These are phyloP conservation scores for Dysphania ambrosioides DNA, from an alignment of 148 eudicot species.

Conservation along the genomic window DNA sequence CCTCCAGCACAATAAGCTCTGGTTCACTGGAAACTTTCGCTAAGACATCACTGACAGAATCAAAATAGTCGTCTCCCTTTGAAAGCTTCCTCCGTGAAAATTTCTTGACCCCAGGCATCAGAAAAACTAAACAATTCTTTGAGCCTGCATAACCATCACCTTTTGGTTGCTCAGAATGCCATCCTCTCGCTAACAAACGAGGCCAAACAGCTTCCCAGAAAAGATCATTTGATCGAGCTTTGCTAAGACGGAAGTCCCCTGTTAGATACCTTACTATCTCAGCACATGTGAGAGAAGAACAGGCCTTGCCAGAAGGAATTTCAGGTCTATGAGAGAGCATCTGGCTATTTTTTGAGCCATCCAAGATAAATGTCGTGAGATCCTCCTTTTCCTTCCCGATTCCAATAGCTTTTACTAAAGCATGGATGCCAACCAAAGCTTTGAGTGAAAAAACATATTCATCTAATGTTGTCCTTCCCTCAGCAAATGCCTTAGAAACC, in stretches of 20 bases:
- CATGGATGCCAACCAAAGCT: conserved; percentile 50
- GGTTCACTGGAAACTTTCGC: conserved; percentile 64
- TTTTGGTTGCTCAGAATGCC: conserved; percentile 84
- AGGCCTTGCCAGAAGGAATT: conserved; percentile 66
- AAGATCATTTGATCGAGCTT: conserved; percentile 70
- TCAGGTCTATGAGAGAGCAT: conserved; percentile 35
- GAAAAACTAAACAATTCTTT: conserved; percentile 64
- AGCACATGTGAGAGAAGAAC: conserved; percentile 56
- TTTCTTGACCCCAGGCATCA: conserved; percentile 66
- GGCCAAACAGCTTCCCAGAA: conserved; percentile 99
- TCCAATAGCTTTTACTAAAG: conserved; percentile 63
- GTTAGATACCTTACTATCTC: conserved; percentile 70
- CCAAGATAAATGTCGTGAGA: conserved; percentile 52
- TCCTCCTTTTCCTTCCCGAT: conserved; percentile 75
- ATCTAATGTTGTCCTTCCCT: conserved; percentile 46
- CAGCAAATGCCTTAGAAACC: conserved; percentile 58
- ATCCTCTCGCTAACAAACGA: conserved; percentile 82
- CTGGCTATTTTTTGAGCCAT: conserved; percentile 44
- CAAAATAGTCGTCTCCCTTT: conserved; percentile 80
- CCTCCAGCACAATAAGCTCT: conserved; percentile 52
- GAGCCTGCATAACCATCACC: conserved; percentile 34
- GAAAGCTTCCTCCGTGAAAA: conserved; percentile 66
- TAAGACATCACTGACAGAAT: conserved; percentile 64
- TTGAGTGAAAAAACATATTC: conserved; percentile 61
- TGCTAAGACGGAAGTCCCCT: conserved; percentile 75